A percentile compares a stretch with the other conserved stretches of the same genome.
Conservation (phyloP, 495 filamentous ascomycete genomes). For the Penicillium goetzii region DNA sequence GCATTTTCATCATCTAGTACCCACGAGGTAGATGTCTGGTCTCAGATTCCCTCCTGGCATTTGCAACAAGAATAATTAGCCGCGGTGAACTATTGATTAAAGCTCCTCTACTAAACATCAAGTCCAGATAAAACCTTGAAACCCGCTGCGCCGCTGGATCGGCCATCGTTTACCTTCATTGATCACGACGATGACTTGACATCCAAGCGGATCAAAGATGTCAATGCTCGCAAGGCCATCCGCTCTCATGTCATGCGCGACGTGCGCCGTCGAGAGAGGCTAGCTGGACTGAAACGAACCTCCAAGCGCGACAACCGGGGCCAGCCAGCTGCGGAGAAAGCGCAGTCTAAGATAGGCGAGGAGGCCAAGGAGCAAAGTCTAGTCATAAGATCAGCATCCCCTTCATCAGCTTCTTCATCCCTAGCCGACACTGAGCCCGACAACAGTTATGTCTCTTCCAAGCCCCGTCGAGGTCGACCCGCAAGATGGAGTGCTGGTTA, state of each 20-base stretch:
- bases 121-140: slow-evolving; percentile 22
- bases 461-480: slow-evolving; percentile 21
- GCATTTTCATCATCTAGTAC: background rate
- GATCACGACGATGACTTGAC: slow-evolving; percentile 45
- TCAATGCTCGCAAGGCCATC: slow-evolving; percentile 42
- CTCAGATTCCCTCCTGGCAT: background rate
- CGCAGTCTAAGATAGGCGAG: slow-evolving; percentile 1
- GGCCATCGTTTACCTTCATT: slow-evolving; percentile 43
- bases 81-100: background rate
- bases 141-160: slow-evolving; percentile 29
- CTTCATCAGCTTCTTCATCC: slow-evolving; percentile 21
- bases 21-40: background rate
- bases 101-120: slow-evolving; percentile 15
- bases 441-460: slow-evolving; percentile 9
- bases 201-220: slow-evolving; percentile 44
- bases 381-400: slow-evolving; percentile 23
- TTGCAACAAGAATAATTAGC: background rate
- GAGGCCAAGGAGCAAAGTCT: slow-evolving; percentile 20
- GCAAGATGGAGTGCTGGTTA: slow-evolving; percentile 25
- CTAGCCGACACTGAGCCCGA: slow-evolving; percentile 1
- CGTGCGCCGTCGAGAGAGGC: slow-evolving; percentile 43
- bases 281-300: slow-evolving; percentile 39
- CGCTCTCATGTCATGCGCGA: slow-evolving; percentile 48
- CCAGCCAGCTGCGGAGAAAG: slow-evolving; percentile 10
- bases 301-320: slow-evolving; percentile 33